phyloP scores from a whole-genome alignment of 306 rosid species.

The Cicer pinnatifidum region DNA sequence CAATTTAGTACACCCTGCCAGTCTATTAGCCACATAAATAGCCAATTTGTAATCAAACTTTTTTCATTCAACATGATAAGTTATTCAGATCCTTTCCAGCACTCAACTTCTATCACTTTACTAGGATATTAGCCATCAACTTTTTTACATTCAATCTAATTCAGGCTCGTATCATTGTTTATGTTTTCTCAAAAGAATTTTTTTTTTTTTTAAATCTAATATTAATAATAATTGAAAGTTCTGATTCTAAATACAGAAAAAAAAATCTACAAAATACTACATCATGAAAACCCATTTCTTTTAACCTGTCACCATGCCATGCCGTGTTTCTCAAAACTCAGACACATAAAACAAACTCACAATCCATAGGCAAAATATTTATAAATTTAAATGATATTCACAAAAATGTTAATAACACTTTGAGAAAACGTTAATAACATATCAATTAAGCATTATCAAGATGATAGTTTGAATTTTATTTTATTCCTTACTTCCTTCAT shows the following conservation, averaged over 20 bases:
- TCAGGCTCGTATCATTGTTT: background rate
- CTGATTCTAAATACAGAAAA: background rate
- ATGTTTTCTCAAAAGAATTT: no score
- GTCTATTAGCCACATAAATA: background rate
- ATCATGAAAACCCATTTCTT: background rate
- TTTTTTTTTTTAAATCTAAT: background rate
- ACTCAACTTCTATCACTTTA: background rate
- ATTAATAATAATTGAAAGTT: background rate
- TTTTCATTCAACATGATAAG: background rate
- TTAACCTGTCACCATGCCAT: background rate
- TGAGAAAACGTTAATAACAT: background rate
- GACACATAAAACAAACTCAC: background rate
- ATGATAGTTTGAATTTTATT: background rate
- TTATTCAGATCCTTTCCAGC: background rate
- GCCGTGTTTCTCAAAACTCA: background rate
- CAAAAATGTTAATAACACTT: background rate
- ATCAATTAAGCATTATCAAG: background rate
- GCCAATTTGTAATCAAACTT: background rate
- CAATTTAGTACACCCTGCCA: background rate
- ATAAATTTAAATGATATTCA: background rate
- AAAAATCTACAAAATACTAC: background rate
- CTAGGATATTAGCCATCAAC: background rate
- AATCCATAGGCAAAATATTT: background rate
- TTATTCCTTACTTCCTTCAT: background rate
- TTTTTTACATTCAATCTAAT: background rate